Percentiles rank a stretch among this genome's conserved stretches.
phyloP scores from a whole-genome alignment of 2,329 filamentous ascomycete species.

The Fusarium sp. region DNA sequence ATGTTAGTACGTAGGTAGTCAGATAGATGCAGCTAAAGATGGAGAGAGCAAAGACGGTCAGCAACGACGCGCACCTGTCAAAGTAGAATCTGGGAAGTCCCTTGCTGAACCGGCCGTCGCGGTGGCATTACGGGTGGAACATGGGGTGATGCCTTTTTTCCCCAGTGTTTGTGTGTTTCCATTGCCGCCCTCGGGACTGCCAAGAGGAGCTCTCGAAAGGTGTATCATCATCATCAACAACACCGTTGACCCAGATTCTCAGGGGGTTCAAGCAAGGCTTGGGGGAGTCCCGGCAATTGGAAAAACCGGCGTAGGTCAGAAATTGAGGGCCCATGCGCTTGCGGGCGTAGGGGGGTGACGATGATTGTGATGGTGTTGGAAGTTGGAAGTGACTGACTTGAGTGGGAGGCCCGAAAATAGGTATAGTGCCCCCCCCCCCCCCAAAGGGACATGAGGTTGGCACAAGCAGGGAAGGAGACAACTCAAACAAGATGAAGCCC shows the following conservation, averaged over 20 bases:
- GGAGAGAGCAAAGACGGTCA: conserved; percentile 30
- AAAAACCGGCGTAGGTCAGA: background rate
- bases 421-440: background rate
- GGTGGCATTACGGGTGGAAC: conserved; percentile 37
- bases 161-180: conserved; percentile 23
- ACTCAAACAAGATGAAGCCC: background rate
- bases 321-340: conserved; percentile 28
- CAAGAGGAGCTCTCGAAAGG: conserved; percentile 20
- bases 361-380: conserved; percentile 21
- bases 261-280: conserved; percentile 24
- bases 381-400: conserved; percentile 2
- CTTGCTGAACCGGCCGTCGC: conserved; percentile 33
- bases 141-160: conserved; percentile 22
- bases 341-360: conserved; percentile 23
- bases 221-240: conserved; percentile 6
- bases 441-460: background rate
- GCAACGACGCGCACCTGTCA: conserved; percentile 20
- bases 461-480: conserved; percentile 9
- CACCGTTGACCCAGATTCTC: conserved; percentile 12
- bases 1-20: background rate
- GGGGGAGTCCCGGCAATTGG: conserved; percentile 28
- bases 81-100: conserved; percentile 22
- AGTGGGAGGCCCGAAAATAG: conserved; percentile 7
- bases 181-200: conserved; percentile 30
- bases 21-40: background rate